Evolutionary conservation across 2,329 filamentous ascomycete species (phyloP), one percentile per base, ranked within the genome.

Genomic region (Byssothecium circinans): DNA sequence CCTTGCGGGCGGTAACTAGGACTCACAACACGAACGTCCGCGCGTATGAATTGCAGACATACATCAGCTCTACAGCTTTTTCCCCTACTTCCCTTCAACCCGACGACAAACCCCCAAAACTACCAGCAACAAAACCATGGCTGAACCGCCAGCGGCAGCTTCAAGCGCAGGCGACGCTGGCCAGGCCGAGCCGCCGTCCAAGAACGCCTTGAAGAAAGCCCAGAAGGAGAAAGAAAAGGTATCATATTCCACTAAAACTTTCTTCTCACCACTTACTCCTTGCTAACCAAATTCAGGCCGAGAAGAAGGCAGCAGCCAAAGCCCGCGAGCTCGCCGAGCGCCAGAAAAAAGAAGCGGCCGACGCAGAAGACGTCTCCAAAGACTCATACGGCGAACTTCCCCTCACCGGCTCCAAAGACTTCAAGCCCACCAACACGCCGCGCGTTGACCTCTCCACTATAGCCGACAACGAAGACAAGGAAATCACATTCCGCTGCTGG

Each of bases 321-420:
- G 68, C 68, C 34, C 64, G 64, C 36, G 85, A 87, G 65, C 87
- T 75, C 40, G 75, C 74, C 30, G 66, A 70, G 18, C 67, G 67
- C 45, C 52, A 59, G 36, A 70, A 72, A 54, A 72, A 88, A 66
- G 87, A 87, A 52, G 83, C 83, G 35, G 82, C 83, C 49, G 84
- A 85, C 53, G 85, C 83, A 27, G 81, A 79, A 38, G 82, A 86
- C 50, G 83, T 83, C 43, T 82, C 82, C 56, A 85, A 82, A 67
- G 87, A 89, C 57, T 87, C 90, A 73, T 96, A 97, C 69, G 92
- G 92, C 69, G 76, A 84, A 53, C 76, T 85, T 39, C 78, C 81
- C 40, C 80, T 82, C 54, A 76, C 79, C 38, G 79, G 82, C 50
- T 81, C 81, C 50, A 77, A 66, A 41, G 69, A 71, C 30, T 74